Evolutionary conservation across 2,329 filamentous ascomycete species (phyloP), one percentile per base, ranked within the genome.

Genomic region (Mycosphaerella arachidis): DNA sequence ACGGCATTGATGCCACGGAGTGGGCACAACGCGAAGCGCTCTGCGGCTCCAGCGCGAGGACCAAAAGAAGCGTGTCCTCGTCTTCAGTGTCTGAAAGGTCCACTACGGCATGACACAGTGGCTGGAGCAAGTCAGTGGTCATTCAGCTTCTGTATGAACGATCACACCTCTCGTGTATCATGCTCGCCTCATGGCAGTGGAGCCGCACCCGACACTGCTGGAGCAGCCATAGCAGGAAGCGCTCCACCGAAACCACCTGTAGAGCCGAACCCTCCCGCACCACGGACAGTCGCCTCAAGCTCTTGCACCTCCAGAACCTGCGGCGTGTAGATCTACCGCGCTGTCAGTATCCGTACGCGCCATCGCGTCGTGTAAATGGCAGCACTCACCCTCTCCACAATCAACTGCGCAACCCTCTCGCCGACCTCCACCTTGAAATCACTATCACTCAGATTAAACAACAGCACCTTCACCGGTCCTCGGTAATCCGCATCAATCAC

Each of bases 401-500:
- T 86, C 67, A 99, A 83, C 82, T 99, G 94, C 46, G 94, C 95
- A 71, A 99, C 81, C 56, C 94, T 88, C 76, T 99, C 94, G 53
- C 93, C 93, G 72, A 89, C 86, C 71, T 88, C 88, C 66, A 99
- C 81, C 48, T 78, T 81, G 72, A 95, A 97, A 74, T 96, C 92
- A 45, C 78, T 77, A 54, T 96, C 92, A 55, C 83, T 84, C 75
- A 96, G 88, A 79, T 99, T 99, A 77, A 97, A 97, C 55, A 99
- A 84, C 67, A 99, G 82, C 29, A 99, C 89, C 81, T 95, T 96
- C 70, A 99, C 88, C 67, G 90, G 90, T 20, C 94, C 94, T 37
- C 94, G 85, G 80, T 99, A 99, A 77, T 99, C 94, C 35, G 93
- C 92, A 76, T 99, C 94, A 70, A 99, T 97, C 65, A 99, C 94